Percentiles rank a stretch among this genome's conserved stretches.
phyloP scores from a whole-genome alignment of 2,329 filamentous ascomycete genomes.

The Diaporthe vaccinii region DNA sequence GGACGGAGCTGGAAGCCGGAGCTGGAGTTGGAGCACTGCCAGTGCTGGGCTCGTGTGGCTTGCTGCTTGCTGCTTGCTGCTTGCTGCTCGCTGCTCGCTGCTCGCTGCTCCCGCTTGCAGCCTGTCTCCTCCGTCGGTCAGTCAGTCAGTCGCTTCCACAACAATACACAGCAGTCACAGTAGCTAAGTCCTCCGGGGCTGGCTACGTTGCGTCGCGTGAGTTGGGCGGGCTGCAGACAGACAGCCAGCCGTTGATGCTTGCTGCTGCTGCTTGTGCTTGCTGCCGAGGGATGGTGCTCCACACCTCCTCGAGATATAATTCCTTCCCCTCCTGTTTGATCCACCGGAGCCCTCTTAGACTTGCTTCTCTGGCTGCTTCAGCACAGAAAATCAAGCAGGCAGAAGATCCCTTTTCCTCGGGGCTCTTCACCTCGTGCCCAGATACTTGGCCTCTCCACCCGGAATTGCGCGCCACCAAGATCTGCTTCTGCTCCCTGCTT shows the following conservation, averaged over 20 bases:
- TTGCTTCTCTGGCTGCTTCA: slow-evolving; percentile 17
- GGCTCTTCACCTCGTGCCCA: background rate
- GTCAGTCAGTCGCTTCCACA: background rate
- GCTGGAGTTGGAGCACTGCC: background rate
- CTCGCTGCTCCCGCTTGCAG: background rate
- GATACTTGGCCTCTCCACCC: background rate
- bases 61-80: slow-evolving; percentile 10
- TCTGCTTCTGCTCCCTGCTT: background rate
- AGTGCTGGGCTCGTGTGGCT: slow-evolving; percentile 17
- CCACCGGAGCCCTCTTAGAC: background rate
- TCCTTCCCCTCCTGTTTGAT: slow-evolving; percentile 6
- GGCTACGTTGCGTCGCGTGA: slow-evolving; percentile 24
- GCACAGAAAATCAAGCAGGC: background rate
- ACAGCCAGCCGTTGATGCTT: background rate
- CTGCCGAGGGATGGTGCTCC: slow-evolving; percentile 28
- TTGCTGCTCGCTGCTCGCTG: no score
- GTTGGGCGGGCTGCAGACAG: background rate
- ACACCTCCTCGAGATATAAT: slow-evolving; percentile 16
- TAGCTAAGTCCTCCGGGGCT: background rate
- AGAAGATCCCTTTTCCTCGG: background rate
- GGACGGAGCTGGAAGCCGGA: background rate
- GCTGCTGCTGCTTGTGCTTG: slow-evolving; percentile 6
- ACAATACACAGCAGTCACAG: background rate
- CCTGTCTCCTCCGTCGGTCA: background rate
- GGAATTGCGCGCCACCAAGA: background rate